These are phyloP conservation scores for Papiliotrema flavescens DNA, from an alignment of 1,284 basidiomycete species.

Conservation along the genomic window DNA sequence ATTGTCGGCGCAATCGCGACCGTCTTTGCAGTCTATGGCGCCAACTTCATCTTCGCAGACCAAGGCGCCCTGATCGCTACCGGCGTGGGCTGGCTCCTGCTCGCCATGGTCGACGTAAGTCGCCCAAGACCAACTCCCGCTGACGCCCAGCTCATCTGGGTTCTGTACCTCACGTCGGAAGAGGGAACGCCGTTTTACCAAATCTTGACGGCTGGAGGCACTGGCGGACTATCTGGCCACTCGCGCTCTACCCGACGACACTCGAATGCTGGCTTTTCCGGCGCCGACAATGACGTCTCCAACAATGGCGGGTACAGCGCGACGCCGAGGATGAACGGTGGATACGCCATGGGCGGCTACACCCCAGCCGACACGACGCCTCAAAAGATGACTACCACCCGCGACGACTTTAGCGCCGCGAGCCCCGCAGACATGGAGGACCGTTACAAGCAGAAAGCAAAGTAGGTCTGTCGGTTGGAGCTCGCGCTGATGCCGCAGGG, in stretches of 20 bases:
- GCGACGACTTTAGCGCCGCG: conserved; percentile 8
- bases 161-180: conserved; percentile 93
- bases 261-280: conserved; percentile 13
- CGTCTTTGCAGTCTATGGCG: conserved; percentile 68
- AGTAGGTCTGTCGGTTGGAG: conserved; percentile 3
- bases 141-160: conserved; percentile 73
- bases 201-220: conserved; percentile 80
- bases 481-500: conserved; percentile 19
- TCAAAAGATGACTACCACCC: conserved; percentile 15
- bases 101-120: conserved; percentile 68
- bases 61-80: conserved; percentile 66
- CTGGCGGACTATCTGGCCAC: conserved; percentile 75
- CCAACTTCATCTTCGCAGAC: conserved; percentile 24
- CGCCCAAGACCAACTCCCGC: neutral
- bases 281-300: conserved; percentile 18
- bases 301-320: conserved; percentile 1
- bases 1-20: conserved; percentile 80
- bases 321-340: conserved; percentile 12
- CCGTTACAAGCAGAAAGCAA: conserved; percentile 8
- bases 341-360: conserved; percentile 24
- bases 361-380: conserved; percentile 31
- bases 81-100: conserved; percentile 89
- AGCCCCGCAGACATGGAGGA: conserved; percentile 4
- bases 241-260: conserved; percentile 29
- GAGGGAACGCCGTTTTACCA: conserved; percentile 81